Conservation (phyloP, 768 basidiomycete species). For the Rhodotorula babjevae region DNA sequence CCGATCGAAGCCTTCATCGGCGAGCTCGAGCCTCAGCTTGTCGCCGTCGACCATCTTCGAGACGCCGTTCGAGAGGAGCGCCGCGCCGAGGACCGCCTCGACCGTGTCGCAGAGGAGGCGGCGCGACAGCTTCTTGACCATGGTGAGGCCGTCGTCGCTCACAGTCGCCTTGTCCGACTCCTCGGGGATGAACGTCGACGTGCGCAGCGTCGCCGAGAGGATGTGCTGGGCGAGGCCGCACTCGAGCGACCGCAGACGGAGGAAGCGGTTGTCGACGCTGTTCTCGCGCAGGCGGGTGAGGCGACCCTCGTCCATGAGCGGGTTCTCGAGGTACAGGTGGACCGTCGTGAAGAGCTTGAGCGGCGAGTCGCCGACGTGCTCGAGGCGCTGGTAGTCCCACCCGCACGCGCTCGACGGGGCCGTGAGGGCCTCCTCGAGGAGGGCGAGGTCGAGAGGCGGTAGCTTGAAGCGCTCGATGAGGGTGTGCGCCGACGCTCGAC, state of each 20-base stretch:
- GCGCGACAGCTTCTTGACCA: slow-evolving; percentile 57
- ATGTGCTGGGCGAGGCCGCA: slow-evolving; percentile 62
- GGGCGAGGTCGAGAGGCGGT: slow-evolving; percentile 57
- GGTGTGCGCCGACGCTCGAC: slow-evolving; percentile 58
- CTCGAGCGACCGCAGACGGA: slow-evolving; percentile 61
- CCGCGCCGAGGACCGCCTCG: slow-evolving; percentile 77
- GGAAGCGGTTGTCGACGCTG: slow-evolving; percentile 64
- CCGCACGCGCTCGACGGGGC: slow-evolving; percentile 61
- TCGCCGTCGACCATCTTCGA: slow-evolving; percentile 46
- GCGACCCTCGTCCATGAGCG: slow-evolving; percentile 69
- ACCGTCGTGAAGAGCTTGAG: slow-evolving; percentile 57
- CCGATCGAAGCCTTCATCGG: slow-evolving; percentile 10
- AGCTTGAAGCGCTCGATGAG: slow-evolving; percentile 55
- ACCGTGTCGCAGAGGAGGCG: slow-evolving; percentile 79
- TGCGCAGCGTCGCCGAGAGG: slow-evolving; percentile 56
- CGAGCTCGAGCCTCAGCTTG: not conserved
- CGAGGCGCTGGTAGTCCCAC: slow-evolving; percentile 77
- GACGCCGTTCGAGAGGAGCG: slow-evolving; percentile 66
- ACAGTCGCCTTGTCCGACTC: slow-evolving; percentile 49
- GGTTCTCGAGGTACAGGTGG: slow-evolving; percentile 65
- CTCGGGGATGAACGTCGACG: slow-evolving; percentile 59
- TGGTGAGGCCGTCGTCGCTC: slow-evolving; percentile 43
- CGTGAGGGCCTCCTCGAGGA: slow-evolving; percentile 69
- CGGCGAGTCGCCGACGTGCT: slow-evolving; percentile 68
- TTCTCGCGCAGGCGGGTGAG: slow-evolving; percentile 62